Conservation (phyloP, 495 filamentous ascomycete species). For the Aspergillus haitiensis region DNA sequence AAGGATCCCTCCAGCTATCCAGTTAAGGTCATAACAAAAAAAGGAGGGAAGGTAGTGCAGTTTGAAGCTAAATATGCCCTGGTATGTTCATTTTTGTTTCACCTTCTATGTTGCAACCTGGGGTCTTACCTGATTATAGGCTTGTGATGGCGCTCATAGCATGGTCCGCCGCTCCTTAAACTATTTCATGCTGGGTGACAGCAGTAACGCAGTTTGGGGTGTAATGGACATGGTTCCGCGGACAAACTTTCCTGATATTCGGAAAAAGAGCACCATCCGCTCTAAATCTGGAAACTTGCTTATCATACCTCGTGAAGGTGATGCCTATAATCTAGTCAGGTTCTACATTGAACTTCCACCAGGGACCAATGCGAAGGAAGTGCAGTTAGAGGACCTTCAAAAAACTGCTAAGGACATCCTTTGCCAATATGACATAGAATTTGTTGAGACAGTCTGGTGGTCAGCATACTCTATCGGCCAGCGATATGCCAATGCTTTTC, state of each 20-base stretch:
- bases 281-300: conserved; percentile 61
- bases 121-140: conserved; percentile 40
- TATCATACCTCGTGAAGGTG: conserved; percentile 71
- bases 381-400: conserved; percentile 56
- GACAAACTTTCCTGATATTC: conserved; percentile 82
- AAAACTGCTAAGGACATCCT: conserved; percentile 59
- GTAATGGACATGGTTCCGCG: conserved; percentile 78
- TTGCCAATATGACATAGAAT: conserved; percentile 54
- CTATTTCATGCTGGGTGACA: conserved; percentile 72
- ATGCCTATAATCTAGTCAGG: conserved; percentile 59
- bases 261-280: conserved; percentile 65
- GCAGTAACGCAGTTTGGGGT: conserved; percentile 72
- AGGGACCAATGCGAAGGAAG: conserved; percentile 43
- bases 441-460: conserved; percentile 55
- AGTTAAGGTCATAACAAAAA: conserved; percentile 54
- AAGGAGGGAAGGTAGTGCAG: conserved; percentile 50
- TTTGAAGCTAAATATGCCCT: conserved; percentile 69
- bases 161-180: conserved; percentile 65
- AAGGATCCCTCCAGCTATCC: conserved; percentile 49
- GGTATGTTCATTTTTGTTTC: conserved; percentile 42
- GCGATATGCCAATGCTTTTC: conserved; percentile 57
- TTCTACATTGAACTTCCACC: conserved; percentile 70
- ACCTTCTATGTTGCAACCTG: background rate
- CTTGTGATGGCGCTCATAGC: conserved; percentile 79
- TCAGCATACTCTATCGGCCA: conserved; percentile 62